Base-by-base conservation (phyloP, 148 eudicot species). In the Chenopodium quinoa region DNA sequence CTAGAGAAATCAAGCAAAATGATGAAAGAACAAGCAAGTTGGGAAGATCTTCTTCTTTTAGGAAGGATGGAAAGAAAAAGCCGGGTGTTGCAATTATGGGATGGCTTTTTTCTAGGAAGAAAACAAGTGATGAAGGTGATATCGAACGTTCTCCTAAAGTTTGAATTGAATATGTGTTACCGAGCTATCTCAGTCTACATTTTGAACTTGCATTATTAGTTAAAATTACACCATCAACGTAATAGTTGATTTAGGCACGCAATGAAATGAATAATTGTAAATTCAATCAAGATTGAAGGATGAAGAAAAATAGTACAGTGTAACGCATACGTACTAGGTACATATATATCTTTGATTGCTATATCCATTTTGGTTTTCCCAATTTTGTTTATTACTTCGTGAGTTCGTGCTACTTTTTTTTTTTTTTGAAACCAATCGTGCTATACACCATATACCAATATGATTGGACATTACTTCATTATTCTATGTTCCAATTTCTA, bases 21-120 rank as follows among this genome's bases (percentile, higher is more conserved):
- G 81, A 71, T 78, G 66, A 68, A 31, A 85, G 82, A 52, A 48
- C 60, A 16, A 86, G 82, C 75, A 85, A 17, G 54, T 71, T 75
- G 16, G 86, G 77, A 68, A 76, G 78, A 69, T 69, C 72, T 4
- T 64, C 86, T 22, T 77, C 85, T 2, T 72, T 85, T 8, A 85
- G 82, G n/a, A 90, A 85, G 80, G 89, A 87, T 27, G 75, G 31
- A 1, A 92, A 89, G 82, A 92, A 86, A 77, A 89, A 88, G 89
- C 77, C 86, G 34, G 31, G 81, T 3, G n/a, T 84, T 69, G 84
- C 89, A 37, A 79, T 89, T 32, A 63, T 90, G 54, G 91, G 94
- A 40, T 83, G 89, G 85, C 20, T 92, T 56, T 92, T 94, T 14
- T 85, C 86, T 1, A 91, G 67, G 87, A 93, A 88, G 79, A 91